phyloP scores from a whole-genome alignment of 331 rosid species.

The Ulmus americana region DNA sequence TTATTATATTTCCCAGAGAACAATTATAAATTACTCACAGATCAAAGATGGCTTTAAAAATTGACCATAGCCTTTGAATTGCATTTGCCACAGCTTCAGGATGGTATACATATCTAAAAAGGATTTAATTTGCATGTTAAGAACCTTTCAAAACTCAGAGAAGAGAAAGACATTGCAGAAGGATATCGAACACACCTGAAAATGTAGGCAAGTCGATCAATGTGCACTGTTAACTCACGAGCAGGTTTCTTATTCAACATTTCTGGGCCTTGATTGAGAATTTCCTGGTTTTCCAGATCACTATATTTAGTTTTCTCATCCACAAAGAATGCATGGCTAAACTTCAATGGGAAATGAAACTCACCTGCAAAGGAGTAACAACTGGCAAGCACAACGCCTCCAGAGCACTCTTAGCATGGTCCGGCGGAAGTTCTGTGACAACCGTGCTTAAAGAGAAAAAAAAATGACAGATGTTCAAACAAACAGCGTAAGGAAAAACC shows the following conservation, averaged over 20 bases:
- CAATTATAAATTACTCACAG: slow-evolving; percentile 48
- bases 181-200: slow-evolving; percentile 56
- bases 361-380: slow-evolving; percentile 84
- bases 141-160: slow-evolving; percentile 2
- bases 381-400: slow-evolving; percentile 92
- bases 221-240: slow-evolving; percentile 89
- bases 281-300: slow-evolving; percentile 58
- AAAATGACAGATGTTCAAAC: slow-evolving; percentile 21
- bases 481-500: slow-evolving; percentile 17
- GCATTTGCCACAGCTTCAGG: slow-evolving; percentile 99
- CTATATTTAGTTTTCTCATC: slow-evolving; percentile 21
- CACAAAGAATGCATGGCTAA: slow-evolving; percentile 5
- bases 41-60: slow-evolving; percentile 93
- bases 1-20: neutral
- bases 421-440: slow-evolving; percentile 86
- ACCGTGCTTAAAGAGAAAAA: slow-evolving; percentile 53
- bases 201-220: slow-evolving; percentile 91
- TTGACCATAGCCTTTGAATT: slow-evolving; percentile 89
- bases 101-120: slow-evolving; percentile 76
- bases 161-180: slow-evolving; percentile 14
- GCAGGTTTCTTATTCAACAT: slow-evolving; percentile 61
- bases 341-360: slow-evolving; percentile 25
- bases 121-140: slow-evolving; percentile 27
- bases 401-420: slow-evolving; percentile 79
- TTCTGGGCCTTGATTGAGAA: slow-evolving; percentile 79